phyloP scores from a whole-genome alignment of 495 filamentous ascomycete species.

The Penicillium samsonianum region DNA sequence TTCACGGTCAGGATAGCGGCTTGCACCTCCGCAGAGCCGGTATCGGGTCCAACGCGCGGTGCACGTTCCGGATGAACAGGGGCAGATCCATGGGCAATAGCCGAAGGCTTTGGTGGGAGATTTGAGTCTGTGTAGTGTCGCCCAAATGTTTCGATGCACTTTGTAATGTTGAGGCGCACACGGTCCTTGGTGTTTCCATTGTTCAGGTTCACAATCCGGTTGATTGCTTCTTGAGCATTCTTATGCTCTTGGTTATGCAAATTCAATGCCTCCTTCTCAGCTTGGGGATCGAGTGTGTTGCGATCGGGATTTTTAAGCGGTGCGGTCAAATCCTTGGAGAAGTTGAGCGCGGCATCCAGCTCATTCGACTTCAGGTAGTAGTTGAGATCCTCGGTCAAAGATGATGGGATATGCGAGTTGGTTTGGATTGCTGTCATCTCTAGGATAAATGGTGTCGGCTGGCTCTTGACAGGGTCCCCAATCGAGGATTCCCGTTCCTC shows the following conservation, averaged over 20 bases:
- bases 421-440: constrained; percentile 62
- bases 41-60: constrained; percentile 81
- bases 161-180: constrained; percentile 73
- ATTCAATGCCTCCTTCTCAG: constrained; percentile 35
- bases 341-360: constrained; percentile 61
- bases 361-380: constrained; percentile 68
- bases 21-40: constrained; percentile 92
- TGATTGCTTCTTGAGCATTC: constrained; percentile 61
- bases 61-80: constrained; percentile 48
- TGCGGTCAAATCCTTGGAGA: constrained; percentile 62
- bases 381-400: constrained; percentile 57
- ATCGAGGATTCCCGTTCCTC: constrained; percentile 57
- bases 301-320: constrained; percentile 45
- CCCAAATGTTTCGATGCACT: constrained; percentile 85
- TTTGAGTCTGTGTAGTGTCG: constrained; percentile 81
- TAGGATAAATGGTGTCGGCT: constrained; percentile 77
- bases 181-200: constrained; percentile 76
- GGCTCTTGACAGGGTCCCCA: constrained; percentile 78
- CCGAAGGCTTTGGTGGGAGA: constrained; percentile 57
- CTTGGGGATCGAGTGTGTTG: constrained; percentile 45
- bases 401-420: constrained; percentile 32
- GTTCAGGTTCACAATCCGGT: constrained; percentile 70
- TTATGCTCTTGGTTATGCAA: constrained; percentile 32
- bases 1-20: constrained; percentile 95
- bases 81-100: constrained; percentile 28